Conservation (phyloP, 2,329 filamentous ascomycete genomes). For the Colletotrichum graminicola region DNA sequence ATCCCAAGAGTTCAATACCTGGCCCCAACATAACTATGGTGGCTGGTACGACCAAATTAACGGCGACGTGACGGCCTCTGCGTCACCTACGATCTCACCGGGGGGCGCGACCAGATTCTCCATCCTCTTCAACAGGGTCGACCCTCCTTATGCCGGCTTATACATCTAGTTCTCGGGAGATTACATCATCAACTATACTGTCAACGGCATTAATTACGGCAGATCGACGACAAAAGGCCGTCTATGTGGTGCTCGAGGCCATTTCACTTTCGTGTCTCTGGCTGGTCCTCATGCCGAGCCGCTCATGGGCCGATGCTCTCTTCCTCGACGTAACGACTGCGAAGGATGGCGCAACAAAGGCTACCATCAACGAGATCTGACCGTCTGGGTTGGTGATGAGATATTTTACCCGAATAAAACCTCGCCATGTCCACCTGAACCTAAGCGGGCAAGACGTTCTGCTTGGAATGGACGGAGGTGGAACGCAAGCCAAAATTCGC, state of each 20-base stretch:
- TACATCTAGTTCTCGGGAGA: slow-evolving; percentile 18
- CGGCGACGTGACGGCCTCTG: slow-evolving; percentile 4
- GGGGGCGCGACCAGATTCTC: background rate
- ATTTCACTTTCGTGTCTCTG: slow-evolving; percentile 20
- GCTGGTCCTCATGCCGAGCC: background rate
- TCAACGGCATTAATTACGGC: background rate
- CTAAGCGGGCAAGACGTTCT: background rate
- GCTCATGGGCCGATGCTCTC: background rate
- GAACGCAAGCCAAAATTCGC: background rate
- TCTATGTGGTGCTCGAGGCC: slow-evolving; percentile 12
- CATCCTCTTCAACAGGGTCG: slow-evolving; percentile 13
- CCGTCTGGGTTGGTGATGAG: slow-evolving; percentile 2
- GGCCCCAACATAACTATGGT: slow-evolving; percentile 5
- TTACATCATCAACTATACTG: slow-evolving; percentile 20
- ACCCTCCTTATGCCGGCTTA: background rate
- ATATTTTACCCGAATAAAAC: slow-evolving; percentile 24
- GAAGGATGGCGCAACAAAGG: background rate
- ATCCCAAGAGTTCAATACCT: slow-evolving; percentile 20
- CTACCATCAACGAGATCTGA: slow-evolving; percentile 18
- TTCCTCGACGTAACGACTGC: background rate
- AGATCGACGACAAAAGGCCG: background rate
- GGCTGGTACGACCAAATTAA: slow-evolving; percentile 1
- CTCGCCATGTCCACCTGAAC: slow-evolving; percentile 6
- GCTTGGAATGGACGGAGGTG: background rate
- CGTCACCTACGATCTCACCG: background rate